phyloP scores from a whole-genome alignment of 176 grass and related monocot genomes.

The Avena eriantha region DNA sequence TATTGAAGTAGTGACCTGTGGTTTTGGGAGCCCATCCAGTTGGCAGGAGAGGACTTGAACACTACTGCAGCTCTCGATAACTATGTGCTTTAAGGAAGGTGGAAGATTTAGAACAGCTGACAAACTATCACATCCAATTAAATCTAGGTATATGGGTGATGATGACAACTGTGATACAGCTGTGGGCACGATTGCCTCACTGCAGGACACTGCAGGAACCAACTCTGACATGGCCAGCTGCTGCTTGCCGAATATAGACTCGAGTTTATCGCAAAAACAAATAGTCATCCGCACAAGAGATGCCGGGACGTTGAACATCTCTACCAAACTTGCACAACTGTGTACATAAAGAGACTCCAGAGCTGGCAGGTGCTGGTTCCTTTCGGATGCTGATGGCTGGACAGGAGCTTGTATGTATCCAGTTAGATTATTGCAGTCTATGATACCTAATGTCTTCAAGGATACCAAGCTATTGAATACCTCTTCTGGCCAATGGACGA shows the following conservation, averaged over 20 bases:
- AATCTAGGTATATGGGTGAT: background rate
- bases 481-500: conserved; percentile 1
- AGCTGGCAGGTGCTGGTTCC: background rate
- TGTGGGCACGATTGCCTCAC: background rate
- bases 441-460: background rate
- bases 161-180: background rate
- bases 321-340: background rate
- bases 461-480: background rate
- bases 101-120: background rate
- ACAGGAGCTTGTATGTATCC: background rate
- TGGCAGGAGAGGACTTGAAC: background rate
- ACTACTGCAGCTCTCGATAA: accelerated
- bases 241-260: background rate
- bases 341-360: accelerated
- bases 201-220: background rate
- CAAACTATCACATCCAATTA: background rate
- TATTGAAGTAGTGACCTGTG: too few relatives aligned
- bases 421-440: accelerated
- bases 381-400: background rate
- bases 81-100: background rate
- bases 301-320: background rate
- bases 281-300: background rate
- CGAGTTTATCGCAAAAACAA: accelerated
- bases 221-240: background rate
- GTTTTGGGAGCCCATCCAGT: too few relatives aligned